Evolutionary conservation across 371 early-diverging fungal genomes (phyloP), one percentile per base, ranked within the genome.

Genomic region (Mortierella sp.): DNA sequence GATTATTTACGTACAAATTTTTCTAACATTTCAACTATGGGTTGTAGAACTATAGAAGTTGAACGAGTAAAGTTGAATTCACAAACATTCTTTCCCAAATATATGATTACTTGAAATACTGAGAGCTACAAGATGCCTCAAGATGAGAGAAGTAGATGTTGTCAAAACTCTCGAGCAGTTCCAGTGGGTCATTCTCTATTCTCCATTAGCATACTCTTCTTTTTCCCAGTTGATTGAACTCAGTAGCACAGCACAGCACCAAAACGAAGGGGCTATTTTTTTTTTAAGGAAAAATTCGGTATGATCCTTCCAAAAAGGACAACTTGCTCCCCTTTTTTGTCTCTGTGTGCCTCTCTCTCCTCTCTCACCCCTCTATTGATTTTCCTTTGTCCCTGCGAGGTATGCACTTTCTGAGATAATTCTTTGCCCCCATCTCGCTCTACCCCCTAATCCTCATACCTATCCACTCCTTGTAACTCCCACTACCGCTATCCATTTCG

Each of bases 371-470:
- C 49, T 43, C 22, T 15, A n/a, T n/a, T n/a, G n/a, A n/a, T n/a
- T 31, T 31, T 31, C 32, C 62, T 31, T 61, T 61, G 62, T n/a
- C 62, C 62, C 51, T 62, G 62, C 29, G 29, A 19, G 34, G 13
- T 37, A 17, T 49, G 19, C 7, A n/a, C 49, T 19, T 45, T 45
- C 45, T 49, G 49, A 23, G 40, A 13, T 40, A 15, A 40, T 40
- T 32, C 45, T 45, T 62, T 60, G 40, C 28, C 42, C 13, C 26
- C n/a, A 12, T 42, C 31, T 19, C 2, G 9, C 45, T 9, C n/a
- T 13, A 17, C 9, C 15, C n/a, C 45, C 45, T 45, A 13, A 4
- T 47, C 22, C 47, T 5, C 8, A 37, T 13, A 37, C 40, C 3
- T n/a, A n/a, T 15, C 10, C 40, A 40, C 40, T 40, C 40, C 15